Percentiles rank a stretch among this genome's conserved stretches.
Conservation (phyloP, 208 protist genomes). For the Novymonas esmeraldas region DNA sequence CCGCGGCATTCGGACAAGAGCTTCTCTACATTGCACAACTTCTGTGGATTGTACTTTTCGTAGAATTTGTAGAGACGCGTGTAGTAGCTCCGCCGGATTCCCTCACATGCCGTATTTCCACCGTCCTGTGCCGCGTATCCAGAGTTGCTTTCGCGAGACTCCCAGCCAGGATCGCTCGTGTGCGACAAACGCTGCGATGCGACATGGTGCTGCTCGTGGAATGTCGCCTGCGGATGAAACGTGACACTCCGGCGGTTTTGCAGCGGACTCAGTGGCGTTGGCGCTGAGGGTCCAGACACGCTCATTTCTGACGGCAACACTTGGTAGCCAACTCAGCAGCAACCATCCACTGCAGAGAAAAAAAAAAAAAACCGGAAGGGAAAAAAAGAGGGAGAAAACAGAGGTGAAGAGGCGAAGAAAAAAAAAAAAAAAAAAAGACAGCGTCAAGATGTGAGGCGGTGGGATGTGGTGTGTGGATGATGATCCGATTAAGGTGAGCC, state of each 20-base stretch:
- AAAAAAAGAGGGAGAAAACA: background rate
- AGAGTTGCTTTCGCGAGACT: slow-evolving; percentile 56
- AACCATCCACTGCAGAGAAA: no score
- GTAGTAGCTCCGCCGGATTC: slow-evolving; percentile 40
- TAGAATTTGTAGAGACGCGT: slow-evolving; percentile 70
- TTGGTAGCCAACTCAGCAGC: no score
- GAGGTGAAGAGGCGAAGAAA: background rate
- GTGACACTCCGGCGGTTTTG: slow-evolving; percentile 3
- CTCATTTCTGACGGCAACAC: slow-evolving; percentile 11
- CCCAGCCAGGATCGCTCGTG: slow-evolving; percentile 43
- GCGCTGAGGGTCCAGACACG: background rate
- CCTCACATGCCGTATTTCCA: slow-evolving; percentile 23
- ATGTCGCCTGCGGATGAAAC: slow-evolving; percentile 22
- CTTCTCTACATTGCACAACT: slow-evolving; percentile 56
- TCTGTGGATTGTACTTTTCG: slow-evolving; percentile 74
- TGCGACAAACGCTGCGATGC: slow-evolving; percentile 14
- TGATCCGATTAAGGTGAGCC: no score
- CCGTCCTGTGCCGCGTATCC: slow-evolving; percentile 44
- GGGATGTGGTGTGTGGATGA: no score
- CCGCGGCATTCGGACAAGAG: slow-evolving; percentile 54
- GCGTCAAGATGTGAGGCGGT: no score
- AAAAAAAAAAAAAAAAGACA: background rate
- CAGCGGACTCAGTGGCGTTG: background rate
- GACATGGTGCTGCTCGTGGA: slow-evolving; percentile 13
- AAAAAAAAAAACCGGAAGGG: no score